A percentile compares a stretch with the other conserved stretches of the same genome.
phyloP scores from a whole-genome alignment of 2,329 filamentous ascomycete genomes.

The Penicillium glabrum region DNA sequence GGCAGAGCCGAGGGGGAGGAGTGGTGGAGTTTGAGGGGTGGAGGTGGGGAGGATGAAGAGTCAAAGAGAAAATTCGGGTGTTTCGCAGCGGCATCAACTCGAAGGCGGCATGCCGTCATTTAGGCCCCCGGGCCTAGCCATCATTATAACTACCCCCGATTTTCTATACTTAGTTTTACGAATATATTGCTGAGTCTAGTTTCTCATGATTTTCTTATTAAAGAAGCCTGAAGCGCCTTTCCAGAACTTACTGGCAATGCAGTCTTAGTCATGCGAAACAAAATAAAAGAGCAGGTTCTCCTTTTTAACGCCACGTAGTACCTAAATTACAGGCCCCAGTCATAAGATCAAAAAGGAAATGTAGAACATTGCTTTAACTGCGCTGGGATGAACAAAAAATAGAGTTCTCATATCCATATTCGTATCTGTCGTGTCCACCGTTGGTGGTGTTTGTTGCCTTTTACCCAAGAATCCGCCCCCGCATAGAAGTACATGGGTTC shows the following conservation, averaged over 20 bases:
- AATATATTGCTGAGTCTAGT: not conserved
- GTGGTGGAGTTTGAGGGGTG: constrained; percentile 25
- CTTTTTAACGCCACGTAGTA: not conserved
- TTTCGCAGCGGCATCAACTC: constrained; percentile 17
- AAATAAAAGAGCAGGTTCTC: not conserved
- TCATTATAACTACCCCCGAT: not conserved
- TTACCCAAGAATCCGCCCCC: not conserved
- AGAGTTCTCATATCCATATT: constrained; percentile 3
- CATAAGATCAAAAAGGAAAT: not conserved
- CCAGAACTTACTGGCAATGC: not conserved
- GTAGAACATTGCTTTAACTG: not conserved
- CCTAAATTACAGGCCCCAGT: not conserved
- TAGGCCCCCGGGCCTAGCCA: constrained; percentile 4
- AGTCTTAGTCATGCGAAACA: not conserved
- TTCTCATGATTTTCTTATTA: not conserved
- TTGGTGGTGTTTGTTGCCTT: not conserved
- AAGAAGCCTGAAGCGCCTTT: not conserved
- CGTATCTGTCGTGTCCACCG: constrained; percentile 8
- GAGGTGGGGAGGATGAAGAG: constrained; percentile 21
- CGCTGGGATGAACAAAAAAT: constrained; percentile 1
- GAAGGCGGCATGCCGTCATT: constrained; percentile 29
- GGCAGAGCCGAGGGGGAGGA: constrained; percentile 27
- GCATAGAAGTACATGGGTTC: constrained; percentile 12
- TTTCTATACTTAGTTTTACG: too few relatives aligned
- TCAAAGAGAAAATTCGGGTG: constrained; percentile 29